These are phyloP conservation scores for Sugiyamaella mastotermitis DNA, from an alignment of 805 yeast genomes.

Conservation along the genomic window DNA sequence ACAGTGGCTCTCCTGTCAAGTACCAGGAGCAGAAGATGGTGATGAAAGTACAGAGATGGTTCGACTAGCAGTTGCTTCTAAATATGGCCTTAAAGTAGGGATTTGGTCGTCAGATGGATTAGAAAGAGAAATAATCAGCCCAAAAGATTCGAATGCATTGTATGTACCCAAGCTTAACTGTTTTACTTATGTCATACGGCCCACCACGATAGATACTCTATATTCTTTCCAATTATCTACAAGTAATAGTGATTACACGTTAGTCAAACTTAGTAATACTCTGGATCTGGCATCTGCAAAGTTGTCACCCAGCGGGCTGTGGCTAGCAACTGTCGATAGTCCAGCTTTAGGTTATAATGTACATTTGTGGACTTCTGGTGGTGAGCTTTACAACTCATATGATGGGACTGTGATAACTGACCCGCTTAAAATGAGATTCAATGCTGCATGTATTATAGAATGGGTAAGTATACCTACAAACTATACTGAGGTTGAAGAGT, in stretches of 20 bases:
- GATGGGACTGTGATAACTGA: conserved; percentile 7
- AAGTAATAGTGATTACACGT: neutral
- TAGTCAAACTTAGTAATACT: neutral
- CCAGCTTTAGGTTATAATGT: conserved; percentile 17
- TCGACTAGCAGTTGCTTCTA: conserved; percentile 13
- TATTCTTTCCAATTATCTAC: conserved; percentile 3
- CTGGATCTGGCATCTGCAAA: conserved; percentile 16
- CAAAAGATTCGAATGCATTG: conserved; percentile 8
- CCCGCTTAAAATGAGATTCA: no score
- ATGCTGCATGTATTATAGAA: no score
- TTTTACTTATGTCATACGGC: conserved; percentile 13
- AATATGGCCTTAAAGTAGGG: conserved; percentile 5
- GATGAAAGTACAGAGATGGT: conserved; percentile 10
- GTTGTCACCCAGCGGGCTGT: conserved; percentile 18
- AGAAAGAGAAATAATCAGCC: conserved; percentile 13
- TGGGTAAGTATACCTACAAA: conserved; percentile 10
- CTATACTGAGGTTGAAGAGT: no score
- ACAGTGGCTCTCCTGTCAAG: conserved; percentile 13
- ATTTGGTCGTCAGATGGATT: conserved; percentile 20
- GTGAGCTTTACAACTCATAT: conserved; percentile 10
- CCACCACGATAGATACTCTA: conserved; percentile 12
- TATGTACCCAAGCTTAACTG: neutral
- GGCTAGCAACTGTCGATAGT: conserved; percentile 17
- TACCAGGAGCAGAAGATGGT: conserved; percentile 1
- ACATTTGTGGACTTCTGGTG: conserved; percentile 15